Evolutionary conservation across 169 alveolate genomes (phyloP).

Genomic region (Eimeria tenella): DNA sequence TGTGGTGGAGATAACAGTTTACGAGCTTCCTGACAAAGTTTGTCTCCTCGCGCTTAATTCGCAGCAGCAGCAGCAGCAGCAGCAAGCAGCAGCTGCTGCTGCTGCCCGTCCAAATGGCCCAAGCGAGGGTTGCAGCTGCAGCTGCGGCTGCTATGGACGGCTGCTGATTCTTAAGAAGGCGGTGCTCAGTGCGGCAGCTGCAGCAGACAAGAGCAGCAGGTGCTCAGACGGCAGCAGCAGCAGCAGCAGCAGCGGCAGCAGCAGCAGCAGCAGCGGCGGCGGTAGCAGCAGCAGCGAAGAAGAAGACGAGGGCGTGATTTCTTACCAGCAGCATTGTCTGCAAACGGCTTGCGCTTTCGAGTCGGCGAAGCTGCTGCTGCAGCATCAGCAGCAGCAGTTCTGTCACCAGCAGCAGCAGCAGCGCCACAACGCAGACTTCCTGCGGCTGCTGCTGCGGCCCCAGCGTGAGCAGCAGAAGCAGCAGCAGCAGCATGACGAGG

Average conservation of each 20-base stretch:
- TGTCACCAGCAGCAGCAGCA: slow-evolving; percentile 31
- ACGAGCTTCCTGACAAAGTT: slow-evolving; percentile 14
- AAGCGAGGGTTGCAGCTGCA: slow-evolving; percentile 10
- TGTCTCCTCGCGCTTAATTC: slow-evolving; percentile 22
- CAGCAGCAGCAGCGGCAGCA: slow-evolving; percentile 20
- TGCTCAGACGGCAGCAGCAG: neutral
- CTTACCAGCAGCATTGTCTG: slow-evolving; percentile 38
- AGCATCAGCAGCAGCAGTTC: slow-evolving; percentile 48
- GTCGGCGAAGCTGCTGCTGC: slow-evolving; percentile 43
- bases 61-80: slow-evolving; percentile 11
- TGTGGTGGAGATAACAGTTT: neutral
- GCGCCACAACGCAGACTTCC: slow-evolving; percentile 37
- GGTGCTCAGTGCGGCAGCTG: slow-evolving; percentile 42
- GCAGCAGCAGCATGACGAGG: slow-evolving; percentile 28
- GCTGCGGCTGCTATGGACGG: slow-evolving; percentile 53
- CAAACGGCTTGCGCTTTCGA: slow-evolving; percentile 10
- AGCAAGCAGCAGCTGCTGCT: slow-evolving; percentile 29
- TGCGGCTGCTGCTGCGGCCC: slow-evolving; percentile 49
- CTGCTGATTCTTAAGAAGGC: slow-evolving; percentile 13
- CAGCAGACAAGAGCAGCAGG: slow-evolving; percentile 10
- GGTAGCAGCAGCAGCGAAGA: neutral
- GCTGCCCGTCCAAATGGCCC: neutral
- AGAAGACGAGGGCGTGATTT: neutral
- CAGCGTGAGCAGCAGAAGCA: slow-evolving; percentile 45
- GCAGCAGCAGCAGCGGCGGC: neutral